Percentiles rank a stretch among this genome's conserved stretches.
Conservation (phyloP, 768 basidiomycete species). For the Stropharia rugosoannulata region DNA sequence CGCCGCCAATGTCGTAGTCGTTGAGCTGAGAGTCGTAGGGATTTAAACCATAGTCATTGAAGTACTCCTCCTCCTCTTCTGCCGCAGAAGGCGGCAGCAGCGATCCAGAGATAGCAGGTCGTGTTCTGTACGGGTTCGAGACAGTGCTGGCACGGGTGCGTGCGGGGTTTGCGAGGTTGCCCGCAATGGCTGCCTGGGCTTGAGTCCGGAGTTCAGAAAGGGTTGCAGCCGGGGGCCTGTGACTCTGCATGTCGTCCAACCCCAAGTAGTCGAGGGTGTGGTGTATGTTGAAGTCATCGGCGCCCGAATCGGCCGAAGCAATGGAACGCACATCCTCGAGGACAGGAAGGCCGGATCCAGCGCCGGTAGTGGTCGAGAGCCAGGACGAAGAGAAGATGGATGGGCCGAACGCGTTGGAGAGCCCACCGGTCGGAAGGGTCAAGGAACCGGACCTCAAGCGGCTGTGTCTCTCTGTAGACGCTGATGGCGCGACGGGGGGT, state of each 20-base stretch:
- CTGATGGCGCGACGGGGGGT: slow-evolving; percentile 51
- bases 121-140: slow-evolving; percentile 84
- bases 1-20: slow-evolving; percentile 55
- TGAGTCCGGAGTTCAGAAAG: slow-evolving; percentile 87
- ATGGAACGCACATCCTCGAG: slow-evolving; percentile 83
- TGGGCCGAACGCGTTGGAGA: slow-evolving; percentile 82
- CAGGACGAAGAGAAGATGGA: slow-evolving; percentile 91
- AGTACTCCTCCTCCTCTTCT: slow-evolving; percentile 77
- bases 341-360: slow-evolving; percentile 57
- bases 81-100: slow-evolving; percentile 64
- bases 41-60: slow-evolving; percentile 53
- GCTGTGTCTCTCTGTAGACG: slow-evolving; percentile 66
- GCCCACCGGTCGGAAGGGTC: slow-evolving; percentile 76
- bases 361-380: slow-evolving; percentile 64
- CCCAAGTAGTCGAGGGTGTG: slow-evolving; percentile 97
- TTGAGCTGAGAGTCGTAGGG: slow-evolving; percentile 59
- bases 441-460: slow-evolving; percentile 92
- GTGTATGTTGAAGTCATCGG: slow-evolving; percentile 81
- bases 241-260: slow-evolving; percentile 66
- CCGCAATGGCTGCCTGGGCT: slow-evolving; percentile 87
- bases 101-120: slow-evolving; percentile 58
- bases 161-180: slow-evolving; percentile 76
- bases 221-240: slow-evolving; percentile 79
- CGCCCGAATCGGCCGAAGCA: slow-evolving; percentile 73
- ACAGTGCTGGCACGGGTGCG: slow-evolving; percentile 89